phyloP scores from a whole-genome alignment of 164 flowering plant species.

The Kalanchoe fedtschenkoi region DNA sequence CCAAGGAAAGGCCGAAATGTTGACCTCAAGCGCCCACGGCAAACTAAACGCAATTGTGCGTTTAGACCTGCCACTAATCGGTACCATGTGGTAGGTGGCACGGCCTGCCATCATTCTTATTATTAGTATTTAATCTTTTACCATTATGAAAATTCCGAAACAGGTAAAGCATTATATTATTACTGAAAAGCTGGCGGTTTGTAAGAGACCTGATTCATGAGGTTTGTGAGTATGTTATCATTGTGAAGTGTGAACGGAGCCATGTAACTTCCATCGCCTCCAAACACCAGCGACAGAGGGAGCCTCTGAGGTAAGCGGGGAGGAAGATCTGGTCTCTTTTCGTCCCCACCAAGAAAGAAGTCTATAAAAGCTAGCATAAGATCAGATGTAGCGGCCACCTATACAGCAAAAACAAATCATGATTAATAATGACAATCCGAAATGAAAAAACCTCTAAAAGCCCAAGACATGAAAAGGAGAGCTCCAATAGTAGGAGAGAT shows the following conservation, averaged over 20 bases:
- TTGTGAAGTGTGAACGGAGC: conserved; percentile 85
- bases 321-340: conserved; percentile 88
- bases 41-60: conserved; percentile 85
- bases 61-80: conserved; percentile 87
- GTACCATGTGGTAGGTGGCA: conserved; percentile 89
- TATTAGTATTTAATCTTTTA: background rate
- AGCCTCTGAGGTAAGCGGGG: conserved; percentile 74
- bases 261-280: conserved; percentile 98
- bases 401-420: too few relatives aligned
- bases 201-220: conserved; percentile 76
- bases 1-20: conserved; percentile 50
- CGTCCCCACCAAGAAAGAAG: conserved; percentile 98
- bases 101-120: conserved; percentile 29
- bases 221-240: conserved; percentile 80
- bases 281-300: conserved; percentile 71
- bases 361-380: conserved; percentile 87
- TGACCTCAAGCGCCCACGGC: conserved; percentile 49
- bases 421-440: too few relatives aligned
- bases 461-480: too few relatives aligned
- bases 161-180: background rate
- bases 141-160: background rate
- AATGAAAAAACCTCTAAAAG: too few relatives aligned
- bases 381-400: conserved; percentile 95
- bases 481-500: too few relatives aligned
- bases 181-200: background rate